Percentiles rank a stretch among this genome's conserved stretches.
phyloP scores from a whole-genome alignment of 2,329 filamentous ascomycete species.

The Trichocomaceae sp. region DNA sequence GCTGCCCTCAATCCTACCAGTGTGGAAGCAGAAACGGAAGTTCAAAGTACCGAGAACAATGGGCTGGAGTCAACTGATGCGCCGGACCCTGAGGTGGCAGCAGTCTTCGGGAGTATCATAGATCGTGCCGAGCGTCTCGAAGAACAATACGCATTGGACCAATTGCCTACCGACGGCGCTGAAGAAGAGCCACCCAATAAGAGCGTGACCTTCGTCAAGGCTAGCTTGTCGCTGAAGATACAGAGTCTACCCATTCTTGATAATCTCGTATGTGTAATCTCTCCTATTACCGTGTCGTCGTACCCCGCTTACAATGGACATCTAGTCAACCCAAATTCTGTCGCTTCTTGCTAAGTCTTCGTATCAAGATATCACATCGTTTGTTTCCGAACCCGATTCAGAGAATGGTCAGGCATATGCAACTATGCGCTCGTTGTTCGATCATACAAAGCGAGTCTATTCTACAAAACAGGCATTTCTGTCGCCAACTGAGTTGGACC shows the following conservation, averaged over 20 bases:
- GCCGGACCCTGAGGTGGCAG: conserved; percentile 30
- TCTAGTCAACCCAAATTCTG: conserved; percentile 53
- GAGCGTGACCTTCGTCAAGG: conserved; percentile 35
- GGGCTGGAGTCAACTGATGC: conserved; percentile 15
- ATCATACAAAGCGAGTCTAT: conserved; percentile 58
- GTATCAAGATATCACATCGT: conserved; percentile 51
- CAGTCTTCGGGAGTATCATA: conserved; percentile 39
- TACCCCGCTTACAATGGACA: not conserved
- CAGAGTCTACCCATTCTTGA: conserved; percentile 57
- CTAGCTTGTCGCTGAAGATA: conserved; percentile 46
- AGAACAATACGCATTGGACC: conserved; percentile 31
- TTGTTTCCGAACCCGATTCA: conserved; percentile 50
- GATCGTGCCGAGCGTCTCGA: conserved; percentile 39
- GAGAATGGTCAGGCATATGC: conserved; percentile 56
- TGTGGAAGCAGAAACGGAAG: not conserved
- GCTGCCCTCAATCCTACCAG: conserved; percentile 27
- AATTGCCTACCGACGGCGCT: conserved; percentile 24
- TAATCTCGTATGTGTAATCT: conserved; percentile 46
- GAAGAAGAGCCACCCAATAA: conserved; percentile 28
- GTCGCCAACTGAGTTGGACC: conserved; percentile 46
- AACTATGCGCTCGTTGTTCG: conserved; percentile 56
- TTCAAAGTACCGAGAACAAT: conserved; percentile 17
- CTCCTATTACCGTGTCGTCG: conserved; percentile 2
- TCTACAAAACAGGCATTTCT: conserved; percentile 51
- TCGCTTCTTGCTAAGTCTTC: conserved; percentile 51